Percentiles rank a stretch among this genome's conserved stretches.
Evolutionary conservation across 768 basidiomycete genomes (phyloP).

Genomic region (Suillus plorans): DNA sequence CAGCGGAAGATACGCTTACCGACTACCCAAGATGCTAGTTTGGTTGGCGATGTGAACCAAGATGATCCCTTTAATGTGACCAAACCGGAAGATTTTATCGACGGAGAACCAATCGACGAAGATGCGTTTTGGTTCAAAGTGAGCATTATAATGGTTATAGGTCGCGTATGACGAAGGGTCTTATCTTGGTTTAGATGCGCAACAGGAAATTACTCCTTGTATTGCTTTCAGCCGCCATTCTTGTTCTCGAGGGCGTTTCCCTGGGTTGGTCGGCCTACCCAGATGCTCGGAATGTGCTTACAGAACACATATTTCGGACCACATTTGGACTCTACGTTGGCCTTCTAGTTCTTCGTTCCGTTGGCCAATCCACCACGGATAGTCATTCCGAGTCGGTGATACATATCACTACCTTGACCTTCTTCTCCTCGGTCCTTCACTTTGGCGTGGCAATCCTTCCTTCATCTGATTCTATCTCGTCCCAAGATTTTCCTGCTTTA

Average conservation of each 20-base stretch:
- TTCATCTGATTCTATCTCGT: constrained; percentile 34
- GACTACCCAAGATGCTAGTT: constrained; percentile 22
- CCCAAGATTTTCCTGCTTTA: constrained; percentile 21
- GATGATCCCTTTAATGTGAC: constrained; percentile 72
- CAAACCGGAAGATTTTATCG: constrained; percentile 64
- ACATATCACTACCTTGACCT: constrained; percentile 60
- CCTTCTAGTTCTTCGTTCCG: constrained; percentile 48
- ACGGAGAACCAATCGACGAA: constrained; percentile 66
- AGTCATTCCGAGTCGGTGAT: constrained; percentile 49
- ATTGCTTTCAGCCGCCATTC: constrained; percentile 42
- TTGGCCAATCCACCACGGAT: constrained; percentile 43
- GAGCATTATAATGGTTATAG: constrained; percentile 16
- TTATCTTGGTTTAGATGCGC: constrained; percentile 1
- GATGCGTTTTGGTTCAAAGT: constrained; percentile 60
- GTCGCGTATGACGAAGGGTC: not conserved
- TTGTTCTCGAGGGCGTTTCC: constrained; percentile 50
- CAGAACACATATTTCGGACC: constrained; percentile 12
- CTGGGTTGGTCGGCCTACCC: constrained; percentile 47
- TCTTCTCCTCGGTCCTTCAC: constrained; percentile 46
- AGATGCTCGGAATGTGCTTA: constrained; percentile 32
- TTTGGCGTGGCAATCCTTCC: constrained; percentile 59
- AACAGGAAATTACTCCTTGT: constrained; percentile 52
- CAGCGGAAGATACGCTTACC: constrained; percentile 57
- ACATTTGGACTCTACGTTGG: constrained; percentile 62
- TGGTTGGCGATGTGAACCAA: constrained; percentile 21